Evolutionary conservation across 2,329 filamentous ascomycete genomes (phyloP), one percentile per base, ranked within the genome.

Genomic region (Colletotrichum noveboracense): DNA sequence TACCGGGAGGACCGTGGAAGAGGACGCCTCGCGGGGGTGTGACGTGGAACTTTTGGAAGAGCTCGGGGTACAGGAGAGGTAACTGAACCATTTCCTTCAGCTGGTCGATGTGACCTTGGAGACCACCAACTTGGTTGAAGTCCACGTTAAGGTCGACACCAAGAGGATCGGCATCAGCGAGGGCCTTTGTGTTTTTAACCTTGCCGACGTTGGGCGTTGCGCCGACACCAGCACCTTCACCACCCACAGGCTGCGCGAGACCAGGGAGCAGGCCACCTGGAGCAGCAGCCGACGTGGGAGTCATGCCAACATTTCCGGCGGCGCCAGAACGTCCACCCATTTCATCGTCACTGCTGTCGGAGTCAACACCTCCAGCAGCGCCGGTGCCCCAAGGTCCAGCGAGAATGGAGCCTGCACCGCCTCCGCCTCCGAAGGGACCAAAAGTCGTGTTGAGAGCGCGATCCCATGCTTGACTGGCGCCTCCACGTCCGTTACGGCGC

Each of bases 81-180:
- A 99, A 90, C 78, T 96, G 94, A 21, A 99, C 96, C 97, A 99
- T 99, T 86, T 99, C 97, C 85, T 99, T 98, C 77, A 99, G 89
- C 84, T 98, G 95, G 82, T 98, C 96, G 82, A 99, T 98, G 82
- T 98, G 96, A 43, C 95, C 94, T 82, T 98, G 93, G 60, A 99
- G 87, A 55, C 97, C 97, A 81, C 97, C 97, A 71, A 99, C 96
- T 78, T 96, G 95, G 83, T 95, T 96, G 83, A 99, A 98, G 82
- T 96, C 96, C 77, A 99, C 95, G 80, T 92, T 96, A 81, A 96
- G 88, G 82, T 98, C 96, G 38, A 99, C 96, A 12, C 97, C 97
- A 5, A 99, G 90, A 60, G 97, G 97, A 82, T 98, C 97, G 5
- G 96, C 95, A 86, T 99, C 97, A 26, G 96, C 96, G 64, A 98